Evolutionary conservation across 139 green algal genomes (phyloP).

Genomic region (Chlorella sp.): DNA sequence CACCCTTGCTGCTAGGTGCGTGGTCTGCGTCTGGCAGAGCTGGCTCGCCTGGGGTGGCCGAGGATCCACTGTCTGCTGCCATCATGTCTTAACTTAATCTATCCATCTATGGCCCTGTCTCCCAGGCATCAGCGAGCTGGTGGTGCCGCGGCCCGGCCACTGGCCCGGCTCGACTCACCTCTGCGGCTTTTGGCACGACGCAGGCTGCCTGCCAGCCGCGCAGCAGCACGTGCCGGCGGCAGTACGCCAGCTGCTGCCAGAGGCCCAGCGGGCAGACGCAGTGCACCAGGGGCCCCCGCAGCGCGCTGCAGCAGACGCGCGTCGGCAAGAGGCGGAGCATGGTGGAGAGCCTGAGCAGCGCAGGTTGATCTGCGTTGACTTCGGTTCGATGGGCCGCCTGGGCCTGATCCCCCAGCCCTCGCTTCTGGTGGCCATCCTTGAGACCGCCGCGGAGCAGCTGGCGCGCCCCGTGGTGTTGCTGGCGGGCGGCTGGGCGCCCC

Average conservation of each 20-base stretch:
- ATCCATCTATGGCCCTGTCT: neutral
- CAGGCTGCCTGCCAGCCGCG: neutral
- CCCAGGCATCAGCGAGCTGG: slow-evolving; percentile 49
- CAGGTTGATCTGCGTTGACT: slow-evolving; percentile 41
- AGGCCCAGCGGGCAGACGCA: neutral
- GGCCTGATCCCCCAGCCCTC: slow-evolving; percentile 50
- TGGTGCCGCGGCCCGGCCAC: slow-evolving; percentile 46
- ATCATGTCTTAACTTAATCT: too few relatives aligned
- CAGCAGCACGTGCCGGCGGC: neutral
- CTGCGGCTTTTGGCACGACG: slow-evolving; percentile 53
- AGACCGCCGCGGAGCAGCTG: slow-evolving; percentile 13
- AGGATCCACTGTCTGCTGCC: neutral
- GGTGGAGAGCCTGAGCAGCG: neutral
- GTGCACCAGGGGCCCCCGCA: neutral
- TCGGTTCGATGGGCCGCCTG: slow-evolving; percentile 63
- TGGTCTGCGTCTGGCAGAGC: neutral
- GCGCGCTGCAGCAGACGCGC: neutral
- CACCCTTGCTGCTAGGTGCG: slow-evolving; percentile 49
- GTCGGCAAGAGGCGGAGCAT: neutral
- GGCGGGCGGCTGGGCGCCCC: slow-evolving; percentile 27
- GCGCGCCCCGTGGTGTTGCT: slow-evolving; percentile 40
- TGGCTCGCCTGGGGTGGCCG: neutral
- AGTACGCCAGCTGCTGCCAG: neutral
- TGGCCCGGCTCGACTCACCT: slow-evolving; percentile 46
- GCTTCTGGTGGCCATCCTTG: slow-evolving; percentile 41